Evolutionary conservation across 2,329 filamentous ascomycete species (phyloP).

Genomic region (Trichothecium sympodiale): DNA sequence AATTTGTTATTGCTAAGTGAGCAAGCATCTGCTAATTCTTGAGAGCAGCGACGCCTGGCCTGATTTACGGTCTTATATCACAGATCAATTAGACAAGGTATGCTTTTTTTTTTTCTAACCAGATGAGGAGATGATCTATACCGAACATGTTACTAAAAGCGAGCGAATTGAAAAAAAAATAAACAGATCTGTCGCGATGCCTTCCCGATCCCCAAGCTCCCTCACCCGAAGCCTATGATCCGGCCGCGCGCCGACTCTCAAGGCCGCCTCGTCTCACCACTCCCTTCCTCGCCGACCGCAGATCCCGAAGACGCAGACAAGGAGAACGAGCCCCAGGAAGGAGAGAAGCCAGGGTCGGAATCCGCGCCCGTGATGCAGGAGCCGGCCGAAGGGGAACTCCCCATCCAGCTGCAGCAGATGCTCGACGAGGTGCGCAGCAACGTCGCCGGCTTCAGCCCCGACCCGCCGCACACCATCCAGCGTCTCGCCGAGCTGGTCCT

Average conservation of each 20-base stretch:
- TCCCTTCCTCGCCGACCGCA: constrained; percentile 30
- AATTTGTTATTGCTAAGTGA: constrained; percentile 6
- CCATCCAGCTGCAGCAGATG: constrained; percentile 52
- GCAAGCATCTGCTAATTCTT: constrained; percentile 3
- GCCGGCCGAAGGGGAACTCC: constrained; percentile 38
- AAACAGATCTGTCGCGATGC: constrained; percentile 65
- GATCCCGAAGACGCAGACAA: constrained; percentile 53
- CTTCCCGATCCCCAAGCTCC: constrained; percentile 60
- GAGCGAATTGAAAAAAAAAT: constrained; percentile 4
- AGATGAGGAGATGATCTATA: too few species aligned
- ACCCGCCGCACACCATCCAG: constrained; percentile 88
- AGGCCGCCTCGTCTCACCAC: constrained; percentile 27
- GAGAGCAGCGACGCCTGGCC: constrained; percentile 57
- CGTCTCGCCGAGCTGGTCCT: constrained; percentile 80
- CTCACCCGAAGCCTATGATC: constrained; percentile 29
- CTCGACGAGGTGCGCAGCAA: constrained; percentile 49
- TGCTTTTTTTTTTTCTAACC: constrained; percentile 7
- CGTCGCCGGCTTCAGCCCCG: constrained; percentile 56
- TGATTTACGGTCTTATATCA: constrained; percentile 49
- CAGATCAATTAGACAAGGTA: constrained; percentile 57
- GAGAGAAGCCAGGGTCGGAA: constrained; percentile 19
- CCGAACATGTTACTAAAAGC: too few species aligned
- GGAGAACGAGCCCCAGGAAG: constrained; percentile 48
- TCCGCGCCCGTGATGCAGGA: constrained; percentile 19
- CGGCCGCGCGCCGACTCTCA: constrained; percentile 25